These are phyloP conservation scores for Inosperma sp. DNA, from an alignment of 768 basidiomycete genomes.

Conservation along the genomic window DNA sequence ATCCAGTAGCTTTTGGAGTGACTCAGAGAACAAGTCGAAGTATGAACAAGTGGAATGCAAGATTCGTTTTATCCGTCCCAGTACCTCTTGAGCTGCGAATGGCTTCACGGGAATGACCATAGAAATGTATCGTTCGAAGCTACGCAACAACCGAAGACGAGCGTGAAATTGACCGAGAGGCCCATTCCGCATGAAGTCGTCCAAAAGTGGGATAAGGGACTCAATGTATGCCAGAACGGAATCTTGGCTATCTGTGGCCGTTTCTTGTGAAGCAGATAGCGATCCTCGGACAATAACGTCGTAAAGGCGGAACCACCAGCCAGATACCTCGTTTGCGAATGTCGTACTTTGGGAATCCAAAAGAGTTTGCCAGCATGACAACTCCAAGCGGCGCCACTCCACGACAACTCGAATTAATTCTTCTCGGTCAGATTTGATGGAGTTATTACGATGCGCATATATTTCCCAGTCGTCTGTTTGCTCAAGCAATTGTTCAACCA, in stretches of 20 bases:
- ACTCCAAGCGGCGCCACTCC: slow-evolving; percentile 85
- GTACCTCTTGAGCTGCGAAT: slow-evolving; percentile 24
- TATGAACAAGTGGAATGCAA: slow-evolving; percentile 57
- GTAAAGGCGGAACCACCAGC: slow-evolving; percentile 92
- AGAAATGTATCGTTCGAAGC: slow-evolving; percentile 55
- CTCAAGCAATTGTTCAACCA: slow-evolving; percentile 77
- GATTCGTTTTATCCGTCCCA: slow-evolving; percentile 53
- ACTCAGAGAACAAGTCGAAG: slow-evolving; percentile 56
- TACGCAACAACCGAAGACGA: slow-evolving; percentile 61
- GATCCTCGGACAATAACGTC: slow-evolving; percentile 68
- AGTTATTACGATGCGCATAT: slow-evolving; percentile 90
- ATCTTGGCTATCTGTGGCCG: slow-evolving; percentile 26
- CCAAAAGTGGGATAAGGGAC: slow-evolving; percentile 69
- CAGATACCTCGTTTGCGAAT: slow-evolving; percentile 44
- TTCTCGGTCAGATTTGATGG: slow-evolving; percentile 62
- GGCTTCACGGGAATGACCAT: slow-evolving; percentile 33
- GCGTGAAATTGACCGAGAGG: slow-evolving; percentile 80
- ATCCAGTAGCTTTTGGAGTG: slow-evolving; percentile 45
- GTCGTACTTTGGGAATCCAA: slow-evolving; percentile 64
- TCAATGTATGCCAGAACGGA: slow-evolving; percentile 51
- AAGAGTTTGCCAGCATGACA: slow-evolving; percentile 81
- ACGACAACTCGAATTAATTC: slow-evolving; percentile 70
- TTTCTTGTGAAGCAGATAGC: slow-evolving; percentile 42
- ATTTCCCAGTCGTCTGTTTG: slow-evolving; percentile 96
- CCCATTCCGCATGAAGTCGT: slow-evolving; percentile 68